Evolutionary conservation across 1,139 yeast species (phyloP).

Genomic region (Geotrichum klebahnii): DNA sequence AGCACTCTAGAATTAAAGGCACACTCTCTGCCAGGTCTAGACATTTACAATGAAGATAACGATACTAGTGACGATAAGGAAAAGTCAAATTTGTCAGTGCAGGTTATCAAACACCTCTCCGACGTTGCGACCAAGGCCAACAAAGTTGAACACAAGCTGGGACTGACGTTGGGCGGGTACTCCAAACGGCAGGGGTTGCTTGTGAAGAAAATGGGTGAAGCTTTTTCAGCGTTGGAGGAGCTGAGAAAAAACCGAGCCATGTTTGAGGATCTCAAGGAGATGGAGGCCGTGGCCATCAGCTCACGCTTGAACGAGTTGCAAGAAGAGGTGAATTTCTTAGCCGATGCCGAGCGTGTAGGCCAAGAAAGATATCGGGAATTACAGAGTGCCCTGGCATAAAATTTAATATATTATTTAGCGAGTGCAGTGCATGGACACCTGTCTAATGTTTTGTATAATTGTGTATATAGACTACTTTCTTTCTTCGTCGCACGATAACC

Average conservation of each 20-base stretch:
- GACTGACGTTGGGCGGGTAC: slow-evolving; percentile 40
- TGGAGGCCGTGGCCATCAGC: slow-evolving; percentile 40
- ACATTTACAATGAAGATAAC: slow-evolving; percentile 16
- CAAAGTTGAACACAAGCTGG: slow-evolving; percentile 40
- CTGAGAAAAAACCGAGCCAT: slow-evolving; percentile 33
- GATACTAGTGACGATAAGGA: too few species aligned
- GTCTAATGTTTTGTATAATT: too few species aligned
- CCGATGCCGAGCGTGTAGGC: slow-evolving; percentile 41
- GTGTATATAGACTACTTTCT: too few species aligned
- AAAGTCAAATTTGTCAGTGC: slow-evolving; percentile 20
- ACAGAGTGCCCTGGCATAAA: neutral
- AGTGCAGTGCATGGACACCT: too few species aligned
- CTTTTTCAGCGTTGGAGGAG: slow-evolving; percentile 34
- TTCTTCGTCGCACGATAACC: too few species aligned
- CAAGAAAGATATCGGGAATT: slow-evolving; percentile 38
- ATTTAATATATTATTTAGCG: neutral
- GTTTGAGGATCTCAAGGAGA: slow-evolving; percentile 30
- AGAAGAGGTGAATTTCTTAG: slow-evolving; percentile 42
- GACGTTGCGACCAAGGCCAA: slow-evolving; percentile 36
- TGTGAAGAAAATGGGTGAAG: slow-evolving; percentile 31
- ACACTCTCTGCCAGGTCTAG: slow-evolving; percentile 16
- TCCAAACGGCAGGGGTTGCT: slow-evolving; percentile 37
- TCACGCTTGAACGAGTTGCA: slow-evolving; percentile 39
- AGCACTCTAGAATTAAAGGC: slow-evolving; percentile 23
- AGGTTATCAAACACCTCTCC: slow-evolving; percentile 26